Conservation (phyloP, 345 rosid species). For the Eutrema yunnanense region DNA sequence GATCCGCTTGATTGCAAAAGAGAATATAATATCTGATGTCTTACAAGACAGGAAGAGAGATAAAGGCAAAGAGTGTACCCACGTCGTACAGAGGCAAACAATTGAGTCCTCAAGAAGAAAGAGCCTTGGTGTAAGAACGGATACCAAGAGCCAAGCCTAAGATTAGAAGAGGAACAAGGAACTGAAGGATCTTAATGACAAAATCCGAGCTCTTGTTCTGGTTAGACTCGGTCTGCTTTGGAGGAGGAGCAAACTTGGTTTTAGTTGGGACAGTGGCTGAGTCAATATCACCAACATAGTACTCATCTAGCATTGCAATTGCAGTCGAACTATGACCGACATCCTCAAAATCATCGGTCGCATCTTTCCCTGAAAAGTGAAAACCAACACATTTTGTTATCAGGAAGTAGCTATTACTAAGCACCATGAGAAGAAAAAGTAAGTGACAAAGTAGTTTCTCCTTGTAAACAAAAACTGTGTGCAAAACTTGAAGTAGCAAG, state of each 20-base stretch:
- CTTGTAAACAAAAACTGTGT: neutral
- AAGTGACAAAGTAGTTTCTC: neutral
- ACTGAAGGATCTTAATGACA: constrained; percentile 69
- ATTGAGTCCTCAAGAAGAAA: constrained; percentile 28
- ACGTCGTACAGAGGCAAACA: neutral
- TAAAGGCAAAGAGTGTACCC: constrained; percentile 1
- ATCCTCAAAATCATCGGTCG: constrained; percentile 89
- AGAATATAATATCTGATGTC: constrained; percentile 11
- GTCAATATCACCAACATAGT: constrained; percentile 66
- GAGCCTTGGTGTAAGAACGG: constrained; percentile 65
- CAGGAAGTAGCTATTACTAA: neutral
- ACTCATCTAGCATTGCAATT: constrained; percentile 80
- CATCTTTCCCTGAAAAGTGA: constrained; percentile 66
- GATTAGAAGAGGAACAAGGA: constrained; percentile 86
- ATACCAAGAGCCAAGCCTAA: constrained; percentile 84
- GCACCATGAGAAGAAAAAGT: neutral
- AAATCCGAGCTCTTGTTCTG: constrained; percentile 74
- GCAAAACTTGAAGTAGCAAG: neutral
- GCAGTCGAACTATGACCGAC: constrained; percentile 88
- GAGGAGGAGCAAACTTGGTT: constrained; percentile 46
- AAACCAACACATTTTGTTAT: neutral
- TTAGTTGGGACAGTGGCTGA: constrained; percentile 53
- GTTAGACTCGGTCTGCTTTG: constrained; percentile 62
- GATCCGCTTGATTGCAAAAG: neutral
- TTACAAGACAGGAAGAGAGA: constrained; percentile 16